A percentile compares a stretch with the other conserved stretches of the same genome.
phyloP scores from a whole-genome alignment of 805 yeast genomes.

The Kurtzmaniella fragi region DNA sequence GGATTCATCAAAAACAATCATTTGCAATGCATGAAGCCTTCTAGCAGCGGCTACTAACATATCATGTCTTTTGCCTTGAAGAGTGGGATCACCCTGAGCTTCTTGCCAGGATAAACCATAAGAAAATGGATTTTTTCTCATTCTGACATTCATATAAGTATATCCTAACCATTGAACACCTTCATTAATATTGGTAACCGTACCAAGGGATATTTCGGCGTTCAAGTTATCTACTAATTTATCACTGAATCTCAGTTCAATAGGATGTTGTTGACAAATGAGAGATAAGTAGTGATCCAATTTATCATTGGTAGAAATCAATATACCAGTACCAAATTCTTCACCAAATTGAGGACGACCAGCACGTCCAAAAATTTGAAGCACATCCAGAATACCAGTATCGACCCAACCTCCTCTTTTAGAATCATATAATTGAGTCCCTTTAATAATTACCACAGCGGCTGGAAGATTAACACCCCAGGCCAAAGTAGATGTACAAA shows the following conservation, averaged over 20 bases:
- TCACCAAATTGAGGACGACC: conserved; percentile 94
- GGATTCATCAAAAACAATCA: conserved; percentile 88
- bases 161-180: conserved; percentile 98
- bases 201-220: conserved; percentile 94
- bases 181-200: conserved; percentile 90
- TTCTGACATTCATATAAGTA: conserved; percentile 88
- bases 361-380: conserved; percentile 98
- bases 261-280: conserved; percentile 92
- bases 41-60: conserved; percentile 80
- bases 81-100: conserved; percentile 72
- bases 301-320: conserved; percentile 77
- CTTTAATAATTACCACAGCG: conserved; percentile 93
- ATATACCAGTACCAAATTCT: conserved; percentile 84
- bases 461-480: conserved; percentile 99
- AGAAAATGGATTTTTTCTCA: conserved; percentile 89
- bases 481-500: conserved; percentile 96
- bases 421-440: conserved; percentile 93
- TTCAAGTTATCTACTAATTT: conserved; percentile 88
- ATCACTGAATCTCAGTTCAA: conserved; percentile 75
- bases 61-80: conserved; percentile 66
- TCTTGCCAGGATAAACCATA: conserved; percentile 91
- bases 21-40: conserved; percentile 78
- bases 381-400: conserved; percentile 91
- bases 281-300: conserved; percentile 86
- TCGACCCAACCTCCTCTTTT: conserved; percentile 93